phyloP scores from a whole-genome alignment of 208 protist genomes.

The Acanthamoeba triangularis region DNA sequence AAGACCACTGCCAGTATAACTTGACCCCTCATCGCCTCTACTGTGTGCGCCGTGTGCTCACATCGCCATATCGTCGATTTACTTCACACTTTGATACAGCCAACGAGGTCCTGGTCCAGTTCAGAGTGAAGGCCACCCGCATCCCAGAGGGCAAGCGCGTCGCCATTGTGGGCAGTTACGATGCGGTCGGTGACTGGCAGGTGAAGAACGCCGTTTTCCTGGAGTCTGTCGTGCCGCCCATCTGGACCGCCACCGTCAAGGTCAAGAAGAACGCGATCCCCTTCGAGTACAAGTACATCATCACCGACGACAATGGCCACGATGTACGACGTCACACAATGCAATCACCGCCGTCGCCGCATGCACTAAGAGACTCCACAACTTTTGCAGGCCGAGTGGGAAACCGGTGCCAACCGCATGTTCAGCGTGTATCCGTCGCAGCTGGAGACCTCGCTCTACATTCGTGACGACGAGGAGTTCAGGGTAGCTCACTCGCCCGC shows the following conservation, averaged over 20 bases:
- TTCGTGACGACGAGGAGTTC: constrained; percentile 71
- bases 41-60: background rate
- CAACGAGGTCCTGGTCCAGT: constrained; percentile 42
- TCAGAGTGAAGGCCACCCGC: constrained; percentile 55
- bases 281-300: constrained; percentile 82
- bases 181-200: constrained; percentile 25
- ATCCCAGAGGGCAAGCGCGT: constrained; percentile 33
- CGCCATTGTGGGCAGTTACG: constrained; percentile 33
- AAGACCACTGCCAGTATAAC: background rate
- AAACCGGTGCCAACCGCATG: constrained; percentile 47
- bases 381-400: constrained; percentile 28
- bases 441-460: constrained; percentile 64
- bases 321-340: constrained; percentile 4
- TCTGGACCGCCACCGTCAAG: constrained; percentile 79
- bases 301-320: constrained; percentile 33
- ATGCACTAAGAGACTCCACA: background rate
- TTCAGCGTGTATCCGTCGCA: constrained; percentile 72
- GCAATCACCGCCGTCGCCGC: background rate
- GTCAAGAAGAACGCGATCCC: constrained; percentile 81
- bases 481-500: background rate
- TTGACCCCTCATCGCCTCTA: background rate
- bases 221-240: background rate
- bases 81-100: background rate
- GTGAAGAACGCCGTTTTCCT: background rate
- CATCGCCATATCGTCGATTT: no score